Evolutionary conservation across 2,329 filamentous ascomycete species (phyloP).

Genomic region (Westerdykella aurantiaca): DNA sequence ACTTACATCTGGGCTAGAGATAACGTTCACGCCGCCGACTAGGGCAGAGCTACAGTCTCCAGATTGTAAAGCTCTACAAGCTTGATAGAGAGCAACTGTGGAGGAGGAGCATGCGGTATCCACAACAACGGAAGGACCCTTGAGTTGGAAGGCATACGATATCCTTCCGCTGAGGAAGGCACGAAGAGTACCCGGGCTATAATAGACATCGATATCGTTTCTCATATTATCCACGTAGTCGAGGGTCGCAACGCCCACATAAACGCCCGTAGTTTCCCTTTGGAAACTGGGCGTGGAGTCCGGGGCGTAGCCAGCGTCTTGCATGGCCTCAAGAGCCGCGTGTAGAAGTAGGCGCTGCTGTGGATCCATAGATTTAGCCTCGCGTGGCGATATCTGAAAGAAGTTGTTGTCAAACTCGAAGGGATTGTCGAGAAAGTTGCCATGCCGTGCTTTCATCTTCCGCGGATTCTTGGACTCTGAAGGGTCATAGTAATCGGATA

Average conservation of each 20-base stretch:
- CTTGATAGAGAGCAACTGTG: slow-evolving; percentile 20
- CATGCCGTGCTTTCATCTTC: not conserved
- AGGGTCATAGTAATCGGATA: not conserved
- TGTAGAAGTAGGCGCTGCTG: slow-evolving; percentile 7
- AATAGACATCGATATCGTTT: not conserved
- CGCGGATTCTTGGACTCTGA: not conserved
- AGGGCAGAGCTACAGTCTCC: slow-evolving; percentile 20
- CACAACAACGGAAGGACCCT: slow-evolving; percentile 11
- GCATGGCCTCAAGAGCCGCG: slow-evolving; percentile 5
- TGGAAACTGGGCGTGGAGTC: slow-evolving; percentile 10
- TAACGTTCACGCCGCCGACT: slow-evolving; percentile 29
- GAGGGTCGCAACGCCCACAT: slow-evolving; percentile 21
- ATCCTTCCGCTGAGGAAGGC: slow-evolving; percentile 13
- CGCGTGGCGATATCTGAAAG: slow-evolving; percentile 4
- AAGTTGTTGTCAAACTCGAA: slow-evolving; percentile 6
- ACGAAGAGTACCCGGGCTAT: slow-evolving; percentile 5
- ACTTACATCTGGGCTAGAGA: slow-evolving; percentile 24
- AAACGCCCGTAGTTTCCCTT: slow-evolving; percentile 20
- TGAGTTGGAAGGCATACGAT: slow-evolving; percentile 12
- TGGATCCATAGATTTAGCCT: slow-evolving; percentile 8
- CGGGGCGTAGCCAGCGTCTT: slow-evolving; percentile 18
- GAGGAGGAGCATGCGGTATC: slow-evolving; percentile 28
- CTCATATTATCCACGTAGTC: slow-evolving; percentile 28
- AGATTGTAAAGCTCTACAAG: slow-evolving; percentile 15
- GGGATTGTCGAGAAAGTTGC: slow-evolving; percentile 5